Evolutionary conservation across 441 rosid genomes (phyloP), one percentile per base, ranked within the genome.

Genomic region (Viola pubescens): DNA sequence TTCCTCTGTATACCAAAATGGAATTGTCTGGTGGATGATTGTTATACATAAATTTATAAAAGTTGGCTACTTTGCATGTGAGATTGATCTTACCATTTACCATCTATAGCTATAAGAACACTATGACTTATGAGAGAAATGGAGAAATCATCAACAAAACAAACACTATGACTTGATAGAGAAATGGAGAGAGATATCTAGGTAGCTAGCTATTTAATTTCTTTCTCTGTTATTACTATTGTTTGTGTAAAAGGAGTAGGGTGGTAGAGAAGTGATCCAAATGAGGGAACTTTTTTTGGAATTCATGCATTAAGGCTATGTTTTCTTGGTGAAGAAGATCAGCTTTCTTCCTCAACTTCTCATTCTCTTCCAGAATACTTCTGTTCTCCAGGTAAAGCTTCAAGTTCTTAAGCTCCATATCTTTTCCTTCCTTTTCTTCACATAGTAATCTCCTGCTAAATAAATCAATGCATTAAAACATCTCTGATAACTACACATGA

Each of bases 291-390:
- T 74, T 72, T 13, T 59, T 67, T 48, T 80, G 90, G 62, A 88
- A 76, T 63, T 73, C 79, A 62, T 79, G 66, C 7, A 81, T 42
- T 60, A 91, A 79, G 65, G 67, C 71, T 71, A 78, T 79, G 65
- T 91, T 91, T 77, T 91, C 97, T 73, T 79, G 81, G 39, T 61
- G 73, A 26, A 88, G 97, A 61, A 86, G 78, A 62, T 69, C 41
- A 44, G 89, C 94, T 83, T 80, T 83, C 70, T 73, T 78, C 76
- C 75, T 81, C 55, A 91, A 80, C 80, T 73, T 82, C 75, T 91
- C 82, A 10, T 91, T 91, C 77, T 84, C 90, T 75, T 73, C 67
- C 4, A 82, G 72, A 53, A 91, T 84, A 63, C 72, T 77, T 61
- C 77, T 82, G 66, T 91, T 91, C 87, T 78, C 75, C 72, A 79